These are phyloP conservation scores for Ophiostoma perfectum DNA, from an alignment of 2,329 filamentous ascomycete genomes.

Conservation along the genomic window DNA sequence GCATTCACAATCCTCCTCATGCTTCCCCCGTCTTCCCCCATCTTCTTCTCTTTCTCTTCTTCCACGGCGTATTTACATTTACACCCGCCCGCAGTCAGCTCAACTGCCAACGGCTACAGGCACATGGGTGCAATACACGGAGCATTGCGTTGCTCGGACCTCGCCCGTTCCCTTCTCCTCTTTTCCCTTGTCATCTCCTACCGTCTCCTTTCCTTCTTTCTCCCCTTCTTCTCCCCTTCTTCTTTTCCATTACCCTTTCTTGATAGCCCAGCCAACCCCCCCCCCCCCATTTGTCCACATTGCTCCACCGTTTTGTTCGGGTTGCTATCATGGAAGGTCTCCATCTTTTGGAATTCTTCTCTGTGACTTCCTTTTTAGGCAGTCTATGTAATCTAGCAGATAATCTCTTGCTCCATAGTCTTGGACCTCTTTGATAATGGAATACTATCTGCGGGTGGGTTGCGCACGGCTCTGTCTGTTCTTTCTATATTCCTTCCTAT, in stretches of 20 bases:
- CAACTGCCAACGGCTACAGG: background rate
- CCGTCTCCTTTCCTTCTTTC: background rate
- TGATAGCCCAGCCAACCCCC: background rate
- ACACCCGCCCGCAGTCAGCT: background rate
- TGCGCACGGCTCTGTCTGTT: background rate
- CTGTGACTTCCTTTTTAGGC: constrained; percentile 6
- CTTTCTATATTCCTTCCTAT: background rate
- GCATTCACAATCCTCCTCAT: too few species aligned
- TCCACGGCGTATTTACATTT: background rate
- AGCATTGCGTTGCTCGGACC: background rate
- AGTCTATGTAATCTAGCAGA: background rate
- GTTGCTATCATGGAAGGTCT: background rate
- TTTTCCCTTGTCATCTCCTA: background rate
- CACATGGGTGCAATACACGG: background rate
- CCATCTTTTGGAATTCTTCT: constrained; percentile 12
- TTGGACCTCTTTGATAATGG: too few species aligned
- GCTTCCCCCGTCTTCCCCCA: background rate
- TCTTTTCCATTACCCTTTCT: background rate
- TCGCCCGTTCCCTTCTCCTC: background rate
- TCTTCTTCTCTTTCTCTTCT: too few species aligned
- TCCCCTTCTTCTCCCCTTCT: background rate
- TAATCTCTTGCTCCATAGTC: background rate
- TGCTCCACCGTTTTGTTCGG: background rate
- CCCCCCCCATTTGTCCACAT: background rate
- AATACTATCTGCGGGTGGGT: background rate